Evolutionary conservation across 306 rosid species (phyloP).

Genomic region (Trifolium repens): DNA sequence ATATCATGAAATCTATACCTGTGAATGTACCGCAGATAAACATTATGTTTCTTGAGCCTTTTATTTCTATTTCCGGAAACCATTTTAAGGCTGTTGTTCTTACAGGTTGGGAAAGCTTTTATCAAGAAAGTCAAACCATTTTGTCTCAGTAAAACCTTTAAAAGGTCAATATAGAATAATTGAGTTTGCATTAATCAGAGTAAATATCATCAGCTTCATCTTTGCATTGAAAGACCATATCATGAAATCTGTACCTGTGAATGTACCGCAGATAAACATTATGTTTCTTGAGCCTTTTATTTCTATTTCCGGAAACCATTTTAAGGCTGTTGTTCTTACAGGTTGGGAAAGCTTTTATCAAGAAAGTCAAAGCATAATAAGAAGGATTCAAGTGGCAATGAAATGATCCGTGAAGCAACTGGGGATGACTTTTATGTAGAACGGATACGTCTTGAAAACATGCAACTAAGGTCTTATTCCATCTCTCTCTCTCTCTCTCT

Average conservation of each 20-base stretch:
- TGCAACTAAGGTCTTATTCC: constrained; percentile 69
- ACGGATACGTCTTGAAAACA: constrained; percentile 83
- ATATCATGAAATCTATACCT: constrained; percentile 11
- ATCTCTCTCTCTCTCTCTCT: neutral
- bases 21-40: constrained; percentile 18
- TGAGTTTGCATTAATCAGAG: constrained; percentile 30
- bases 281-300: constrained; percentile 28
- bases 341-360: constrained; percentile 68
- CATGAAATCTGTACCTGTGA: constrained; percentile 19
- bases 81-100: constrained; percentile 35
- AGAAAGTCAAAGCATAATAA: constrained; percentile 53
- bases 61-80: neutral
- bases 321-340: constrained; percentile 48
- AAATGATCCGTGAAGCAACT: constrained; percentile 50
- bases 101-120: constrained; percentile 75
- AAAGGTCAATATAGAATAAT: constrained; percentile 33
- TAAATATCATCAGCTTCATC: constrained; percentile 26
- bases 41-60: constrained; percentile 27
- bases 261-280: constrained; percentile 5
- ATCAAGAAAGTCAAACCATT: too few species aligned
- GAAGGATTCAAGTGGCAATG: constrained; percentile 57
- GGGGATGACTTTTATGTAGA: constrained; percentile 65
- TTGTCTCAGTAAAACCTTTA: constrained; percentile 22
- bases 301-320: constrained; percentile 2
- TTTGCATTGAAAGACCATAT: constrained; percentile 23